These are phyloP conservation scores for Ramularia collo-cygni DNA, from an alignment of 2,329 filamentous ascomycete species.

Conservation along the genomic window DNA sequence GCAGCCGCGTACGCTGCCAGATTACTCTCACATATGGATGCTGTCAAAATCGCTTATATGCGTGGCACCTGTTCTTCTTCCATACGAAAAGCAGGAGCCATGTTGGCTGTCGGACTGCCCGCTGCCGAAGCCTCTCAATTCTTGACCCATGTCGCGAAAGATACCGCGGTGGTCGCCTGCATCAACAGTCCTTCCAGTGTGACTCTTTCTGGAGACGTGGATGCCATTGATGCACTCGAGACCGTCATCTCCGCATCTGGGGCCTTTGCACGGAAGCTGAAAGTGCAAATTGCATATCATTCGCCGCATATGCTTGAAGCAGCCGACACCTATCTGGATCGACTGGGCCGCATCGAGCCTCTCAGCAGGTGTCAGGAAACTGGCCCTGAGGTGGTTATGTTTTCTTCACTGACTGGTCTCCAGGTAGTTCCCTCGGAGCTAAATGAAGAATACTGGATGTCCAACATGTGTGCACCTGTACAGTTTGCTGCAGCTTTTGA, in stretches of 20 bases:
- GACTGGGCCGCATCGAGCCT: neutral
- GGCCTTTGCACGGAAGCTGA: neutral
- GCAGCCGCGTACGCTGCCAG: conserved; percentile 28
- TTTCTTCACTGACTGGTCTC: conserved; percentile 8
- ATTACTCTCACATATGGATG: conserved; percentile 11
- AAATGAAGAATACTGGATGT: conserved; percentile 4
- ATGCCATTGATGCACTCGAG: neutral
- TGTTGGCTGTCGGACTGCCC: conserved; percentile 27
- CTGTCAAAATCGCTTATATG: conserved; percentile 14
- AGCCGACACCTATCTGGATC: neutral
- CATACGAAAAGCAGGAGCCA: conserved; percentile 6
- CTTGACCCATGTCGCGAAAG: conserved; percentile 14
- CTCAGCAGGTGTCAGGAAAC: neutral
- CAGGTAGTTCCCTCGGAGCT: neutral
- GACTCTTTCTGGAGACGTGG: conserved; percentile 2
- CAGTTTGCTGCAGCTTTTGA: conserved; percentile 5
- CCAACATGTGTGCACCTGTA: conserved; percentile 4
- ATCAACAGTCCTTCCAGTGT: conserved; percentile 1
- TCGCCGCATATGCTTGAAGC: neutral
- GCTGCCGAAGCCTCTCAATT: conserved; percentile 7
- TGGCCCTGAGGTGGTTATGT: conserved; percentile 1
- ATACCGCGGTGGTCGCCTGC: neutral
- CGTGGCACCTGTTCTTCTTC: conserved; percentile 14
- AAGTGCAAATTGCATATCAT: neutral
- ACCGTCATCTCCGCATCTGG: neutral